Evolutionary conservation across 2,329 filamentous ascomycete genomes (phyloP), one percentile per base, ranked within the genome.

Genomic region (Venturia nashicola): DNA sequence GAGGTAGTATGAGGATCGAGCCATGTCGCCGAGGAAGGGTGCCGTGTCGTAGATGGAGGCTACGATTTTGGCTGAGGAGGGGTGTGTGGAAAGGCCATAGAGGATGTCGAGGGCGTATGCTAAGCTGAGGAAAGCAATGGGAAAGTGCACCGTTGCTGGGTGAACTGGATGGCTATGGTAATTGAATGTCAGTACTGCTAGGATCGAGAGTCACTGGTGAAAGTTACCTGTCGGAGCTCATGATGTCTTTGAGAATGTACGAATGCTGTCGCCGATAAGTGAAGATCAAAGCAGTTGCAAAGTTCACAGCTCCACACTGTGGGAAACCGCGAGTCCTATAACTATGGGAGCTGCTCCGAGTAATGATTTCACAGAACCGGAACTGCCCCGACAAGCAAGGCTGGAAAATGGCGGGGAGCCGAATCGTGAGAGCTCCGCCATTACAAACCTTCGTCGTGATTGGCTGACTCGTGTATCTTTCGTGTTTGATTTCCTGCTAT

Each of bases 101-200:
- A 71, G 72, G 27, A 75, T 69, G 8, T 75, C 68, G 16, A 76
- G 66, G 1, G 70, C 71, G 62, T 73, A 72, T 63, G 73, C 74
- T 4, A 75, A 65, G 51, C 73, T 72, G 8, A 70, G 68, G 60
- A 74, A 74, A 62, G 77, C 73, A 62, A 80, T 73, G 23, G 78
- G 78, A 69, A 78, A 79, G 70, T 80, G 78, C 55, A 80, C 76
- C 12, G 74, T 71, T 34, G 77, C 76, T 60, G 77, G 77, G 68
- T 80, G 78, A 51, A 72, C 69, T 62, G 78, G 78, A 67, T 78
- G 76, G 65, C 73, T 76, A 51, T 23, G 11, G 48, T 1, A 20
- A 48, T 27, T 39, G n/a, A 11, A 16, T 48, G 23, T 62, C 16
- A 62, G 44, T n/a, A 18, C 16, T n/a, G 55, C 36, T 3, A 43